These are phyloP conservation scores for Ceratocystis alfenasii DNA, from an alignment of 2,329 filamentous ascomycete genomes.

Conservation along the genomic window DNA sequence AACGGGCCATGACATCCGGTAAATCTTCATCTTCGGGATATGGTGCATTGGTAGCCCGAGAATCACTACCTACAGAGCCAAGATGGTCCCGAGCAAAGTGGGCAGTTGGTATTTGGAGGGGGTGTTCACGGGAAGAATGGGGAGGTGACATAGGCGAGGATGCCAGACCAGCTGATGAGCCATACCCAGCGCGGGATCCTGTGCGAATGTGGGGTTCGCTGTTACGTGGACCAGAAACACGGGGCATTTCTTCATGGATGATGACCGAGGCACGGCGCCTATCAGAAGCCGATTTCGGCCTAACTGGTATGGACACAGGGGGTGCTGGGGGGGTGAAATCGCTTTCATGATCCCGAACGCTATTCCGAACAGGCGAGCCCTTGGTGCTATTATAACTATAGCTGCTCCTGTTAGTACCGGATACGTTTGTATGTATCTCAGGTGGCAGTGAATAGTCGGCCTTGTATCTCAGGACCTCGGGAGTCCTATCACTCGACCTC, in stretches of 20 bases:
- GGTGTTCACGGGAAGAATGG: constrained; percentile 7
- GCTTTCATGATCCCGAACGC: constrained; percentile 10
- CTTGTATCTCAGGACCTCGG: constrained; percentile 14
- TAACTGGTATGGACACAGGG: neutral
- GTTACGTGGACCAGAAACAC: constrained; percentile 17
- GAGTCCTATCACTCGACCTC: constrained; percentile 10
- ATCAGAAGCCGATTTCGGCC: constrained; percentile 19
- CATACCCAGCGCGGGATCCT: constrained; percentile 14
- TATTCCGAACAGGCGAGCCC: constrained; percentile 14
- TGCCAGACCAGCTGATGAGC: constrained; percentile 10
- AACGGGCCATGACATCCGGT: constrained; percentile 19
- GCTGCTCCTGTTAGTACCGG: neutral
- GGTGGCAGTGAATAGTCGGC: constrained; percentile 10
- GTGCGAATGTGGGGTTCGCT: constrained; percentile 14
- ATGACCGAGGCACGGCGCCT: constrained; percentile 15
- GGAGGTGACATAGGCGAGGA: constrained; percentile 20
- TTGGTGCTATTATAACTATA: neutral
- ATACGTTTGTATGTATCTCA: constrained; percentile 11
- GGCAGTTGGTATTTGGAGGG: neutral
- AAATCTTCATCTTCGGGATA: constrained; percentile 32
- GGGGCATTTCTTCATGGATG: constrained; percentile 16
- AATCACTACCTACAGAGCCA: neutral
- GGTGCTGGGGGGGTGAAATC: neutral
- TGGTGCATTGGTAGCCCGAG: constrained; percentile 24
- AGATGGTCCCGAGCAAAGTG: neutral